Conservation (phyloP, 2,329 filamentous ascomycete genomes). For the Cladophialophora carrionii region DNA sequence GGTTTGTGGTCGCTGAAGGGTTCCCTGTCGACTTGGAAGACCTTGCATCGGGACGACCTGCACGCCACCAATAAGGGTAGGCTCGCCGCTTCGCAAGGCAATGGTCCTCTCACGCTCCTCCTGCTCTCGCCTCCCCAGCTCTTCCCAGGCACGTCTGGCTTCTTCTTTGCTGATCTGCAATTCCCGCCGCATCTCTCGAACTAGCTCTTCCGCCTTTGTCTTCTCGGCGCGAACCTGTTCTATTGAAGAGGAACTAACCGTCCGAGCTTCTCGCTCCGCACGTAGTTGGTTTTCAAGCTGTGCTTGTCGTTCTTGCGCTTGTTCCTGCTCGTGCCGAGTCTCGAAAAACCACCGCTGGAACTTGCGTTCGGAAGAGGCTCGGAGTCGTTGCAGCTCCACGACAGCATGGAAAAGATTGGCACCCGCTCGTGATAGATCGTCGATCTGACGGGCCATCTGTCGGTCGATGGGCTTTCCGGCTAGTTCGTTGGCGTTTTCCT, state of each 20-base stretch:
- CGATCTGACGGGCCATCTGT: conserved; percentile 90
- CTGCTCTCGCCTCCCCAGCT: conserved; percentile 88
- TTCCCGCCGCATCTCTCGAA: conserved; percentile 91
- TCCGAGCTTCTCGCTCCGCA: conserved; percentile 72
- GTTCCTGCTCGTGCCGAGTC: conserved; percentile 84
- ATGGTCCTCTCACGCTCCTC: conserved; percentile 85
- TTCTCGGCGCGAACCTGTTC: conserved; percentile 71
- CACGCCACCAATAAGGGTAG: conserved; percentile 87
- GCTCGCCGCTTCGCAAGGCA: conserved; percentile 83
- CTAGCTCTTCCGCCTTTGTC: conserved; percentile 70
- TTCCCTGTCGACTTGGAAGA: conserved; percentile 59
- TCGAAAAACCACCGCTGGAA: conserved; percentile 99
- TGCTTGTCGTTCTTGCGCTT: conserved; percentile 77
- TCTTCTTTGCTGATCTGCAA: conserved; percentile 94
- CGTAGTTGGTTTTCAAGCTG: conserved; percentile 77
- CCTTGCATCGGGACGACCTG: conserved; percentile 93
- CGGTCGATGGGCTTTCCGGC: conserved; percentile 79
- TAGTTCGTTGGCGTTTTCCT: conserved; percentile 86
- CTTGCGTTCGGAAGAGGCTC: conserved; percentile 93
- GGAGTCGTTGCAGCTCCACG: conserved; percentile 88
- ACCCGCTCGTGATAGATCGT: conserved; percentile 93
- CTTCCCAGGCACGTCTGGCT: conserved; percentile 93
- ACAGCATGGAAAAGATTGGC: conserved; percentile 98
- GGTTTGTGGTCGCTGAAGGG: conserved; percentile 50
- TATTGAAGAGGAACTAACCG: conserved; percentile 62